phyloP scores from a whole-genome alignment of 805 yeast species.

The Metschnikowia colocasiae region DNA sequence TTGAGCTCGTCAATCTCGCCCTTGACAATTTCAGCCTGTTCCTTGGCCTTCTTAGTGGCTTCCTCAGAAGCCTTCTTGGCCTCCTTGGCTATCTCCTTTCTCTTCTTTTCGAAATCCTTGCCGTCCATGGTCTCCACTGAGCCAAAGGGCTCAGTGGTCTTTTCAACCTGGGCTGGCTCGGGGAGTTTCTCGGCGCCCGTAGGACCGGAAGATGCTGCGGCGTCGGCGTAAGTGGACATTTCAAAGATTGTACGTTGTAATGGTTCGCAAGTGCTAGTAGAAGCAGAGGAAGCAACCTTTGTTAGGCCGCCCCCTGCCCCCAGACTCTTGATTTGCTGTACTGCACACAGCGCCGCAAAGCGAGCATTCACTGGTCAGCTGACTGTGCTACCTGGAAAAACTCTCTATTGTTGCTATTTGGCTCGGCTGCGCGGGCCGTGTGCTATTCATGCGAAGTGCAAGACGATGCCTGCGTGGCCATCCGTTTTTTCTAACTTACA shows the following conservation, averaged over 20 bases:
- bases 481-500: too few relatives aligned
- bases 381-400: neutral
- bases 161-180: slow-evolving; percentile 24
- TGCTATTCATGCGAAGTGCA: too few relatives aligned
- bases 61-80: slow-evolving; percentile 19
- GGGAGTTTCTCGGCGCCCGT: slow-evolving; percentile 29
- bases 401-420: slow-evolving; percentile 3
- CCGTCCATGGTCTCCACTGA: slow-evolving; percentile 22
- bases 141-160: slow-evolving; percentile 23
- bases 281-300: slow-evolving; percentile 1
- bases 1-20: slow-evolving; percentile 19
- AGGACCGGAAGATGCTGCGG: slow-evolving; percentile 40
- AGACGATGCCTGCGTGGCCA: too few relatives aligned
- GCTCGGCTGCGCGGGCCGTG: slow-evolving; percentile 1
- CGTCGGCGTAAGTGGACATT: slow-evolving; percentile 35
- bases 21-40: slow-evolving; percentile 21
- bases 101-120: slow-evolving; percentile 22
- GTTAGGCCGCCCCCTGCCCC: slow-evolving; percentile 12
- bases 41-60: slow-evolving; percentile 19
- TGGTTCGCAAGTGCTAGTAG: neutral
- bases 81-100: slow-evolving; percentile 26
- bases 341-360: slow-evolving; percentile 10
- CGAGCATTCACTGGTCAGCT: slow-evolving; percentile 6
- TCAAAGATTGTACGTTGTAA: neutral
- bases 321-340: slow-evolving; percentile 18